Evolutionary conservation across 495 filamentous ascomycete genomes (phyloP).

Genomic region (Niebla homalea): DNA sequence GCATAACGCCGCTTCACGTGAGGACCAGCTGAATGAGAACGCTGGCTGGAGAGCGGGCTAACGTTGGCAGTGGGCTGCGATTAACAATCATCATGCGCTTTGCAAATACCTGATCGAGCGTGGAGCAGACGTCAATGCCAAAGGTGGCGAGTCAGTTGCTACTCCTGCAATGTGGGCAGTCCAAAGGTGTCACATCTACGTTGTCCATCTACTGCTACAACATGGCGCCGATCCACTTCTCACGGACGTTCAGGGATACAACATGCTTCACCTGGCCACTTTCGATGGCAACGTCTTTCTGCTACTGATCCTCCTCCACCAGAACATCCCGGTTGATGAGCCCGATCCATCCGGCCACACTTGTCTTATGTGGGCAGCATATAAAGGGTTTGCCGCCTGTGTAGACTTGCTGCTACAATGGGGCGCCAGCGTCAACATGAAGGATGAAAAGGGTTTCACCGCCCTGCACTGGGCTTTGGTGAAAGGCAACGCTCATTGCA

Average conservation of each 20-base stretch:
- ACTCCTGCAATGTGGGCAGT: slow-evolving; percentile 96
- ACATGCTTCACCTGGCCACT: slow-evolving; percentile 89
- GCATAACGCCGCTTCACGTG: slow-evolving; percentile 92
- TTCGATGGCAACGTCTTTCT: slow-evolving; percentile 95
- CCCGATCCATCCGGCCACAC: slow-evolving; percentile 83
- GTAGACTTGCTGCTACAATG: slow-evolving; percentile 90
- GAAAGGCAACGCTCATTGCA: slow-evolving; percentile 71
- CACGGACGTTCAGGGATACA: slow-evolving; percentile 87
- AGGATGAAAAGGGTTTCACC: slow-evolving; percentile 82
- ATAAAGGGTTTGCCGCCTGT: slow-evolving; percentile 83
- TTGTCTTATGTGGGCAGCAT: slow-evolving; percentile 93
- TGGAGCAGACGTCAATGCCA: slow-evolving; percentile 85
- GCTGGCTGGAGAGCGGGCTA: background rate
- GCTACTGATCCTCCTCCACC: slow-evolving; percentile 74
- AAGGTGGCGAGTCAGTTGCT: slow-evolving; percentile 84
- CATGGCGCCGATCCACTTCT: slow-evolving; percentile 82
- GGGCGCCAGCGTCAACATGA: slow-evolving; percentile 85
- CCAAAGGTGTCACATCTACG: slow-evolving; percentile 82
- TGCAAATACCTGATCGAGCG: slow-evolving; percentile 86
- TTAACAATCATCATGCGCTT: slow-evolving; percentile 93
- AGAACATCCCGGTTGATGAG: slow-evolving; percentile 85
- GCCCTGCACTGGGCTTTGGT: slow-evolving; percentile 95
- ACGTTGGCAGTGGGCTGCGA: slow-evolving; percentile 78
- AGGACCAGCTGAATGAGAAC: background rate
- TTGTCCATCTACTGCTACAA: slow-evolving; percentile 67